Base-by-base conservation (phyloP, 2,329 filamentous ascomycete genomes). In the Sclerotinia glacialis region DNA sequence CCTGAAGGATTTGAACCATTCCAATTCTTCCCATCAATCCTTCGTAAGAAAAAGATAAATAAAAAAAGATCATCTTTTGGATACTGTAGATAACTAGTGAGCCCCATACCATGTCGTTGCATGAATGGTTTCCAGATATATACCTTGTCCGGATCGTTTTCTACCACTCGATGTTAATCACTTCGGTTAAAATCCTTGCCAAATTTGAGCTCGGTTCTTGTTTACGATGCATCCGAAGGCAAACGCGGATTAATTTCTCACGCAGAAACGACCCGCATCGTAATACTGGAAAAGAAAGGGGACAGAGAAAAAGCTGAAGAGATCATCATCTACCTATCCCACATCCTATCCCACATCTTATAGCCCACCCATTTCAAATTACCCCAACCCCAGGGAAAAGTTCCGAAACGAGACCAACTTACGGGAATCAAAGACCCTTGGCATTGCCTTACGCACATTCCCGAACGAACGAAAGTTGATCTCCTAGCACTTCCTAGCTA, bases 391-490 rank as follows among this genome's bases (percentile, higher is more conserved):
- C 37, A 37, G 63, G 23, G 49, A 59, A 50, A 54, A 65, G 40
- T 58, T 46, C 61, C 61, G 61, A 64, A 64, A 64, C 49, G 37
- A 64, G 40, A 64, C 40, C 50, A 64, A 21, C 50, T 31, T 56
- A 58, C 50, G 40, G 50, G 53, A 37, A 65, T 21, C 53, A 58
- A 65, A 56, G 23, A 59, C 54, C 42, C 63, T 65, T 65, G 63
- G 63, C 63, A 42, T 65, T 59, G 63, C 63, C 63, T 65, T 59
- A 50, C 63, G 63, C 63, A 37, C 53, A 49, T 40, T 59, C 63
- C 63, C 63, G 63, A 67, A n/a, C 55, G 55, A 59, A 58, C 64
- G 53, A 67, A 60, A 53, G 63, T 65, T 44, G 65, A 59, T 64
- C 62, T 40, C 47, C 31, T 54, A 53, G 44, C 55, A 58, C 28